These are phyloP conservation scores for Fusarium torreyae DNA, from an alignment of 2,329 filamentous ascomycete species.

Conservation along the genomic window DNA sequence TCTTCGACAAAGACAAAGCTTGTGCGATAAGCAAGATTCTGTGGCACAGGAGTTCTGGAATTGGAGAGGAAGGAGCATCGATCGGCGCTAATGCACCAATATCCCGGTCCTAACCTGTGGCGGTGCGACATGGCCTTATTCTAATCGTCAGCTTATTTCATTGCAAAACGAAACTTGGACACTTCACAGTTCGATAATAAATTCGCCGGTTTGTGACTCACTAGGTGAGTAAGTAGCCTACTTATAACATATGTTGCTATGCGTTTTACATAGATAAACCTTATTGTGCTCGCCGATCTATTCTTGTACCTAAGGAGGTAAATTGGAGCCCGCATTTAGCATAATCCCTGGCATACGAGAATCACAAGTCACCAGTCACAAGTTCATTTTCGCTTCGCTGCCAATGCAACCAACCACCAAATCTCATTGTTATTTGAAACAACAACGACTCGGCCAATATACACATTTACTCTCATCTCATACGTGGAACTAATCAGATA, in stretches of 20 bases:
- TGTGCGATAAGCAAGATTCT: conserved; percentile 12
- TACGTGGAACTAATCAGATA: neutral
- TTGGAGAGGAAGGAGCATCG: conserved; percentile 40
- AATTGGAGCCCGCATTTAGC: conserved; percentile 8
- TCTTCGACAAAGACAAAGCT: conserved; percentile 9
- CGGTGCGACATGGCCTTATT: conserved; percentile 50
- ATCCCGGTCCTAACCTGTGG: conserved; percentile 52
- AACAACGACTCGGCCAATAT: too few species aligned
- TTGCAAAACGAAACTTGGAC: conserved; percentile 2
- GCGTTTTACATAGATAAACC: too few species aligned
- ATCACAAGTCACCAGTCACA: neutral
- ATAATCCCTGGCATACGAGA: conserved; percentile 14
- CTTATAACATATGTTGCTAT: too few species aligned
- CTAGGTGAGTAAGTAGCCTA: too few species aligned
- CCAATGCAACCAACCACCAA: conserved; percentile 2
- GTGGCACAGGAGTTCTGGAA: conserved; percentile 47
- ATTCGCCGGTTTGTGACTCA: neutral
- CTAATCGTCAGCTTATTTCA: conserved; percentile 20
- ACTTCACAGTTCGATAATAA: neutral
- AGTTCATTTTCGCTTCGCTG: neutral
- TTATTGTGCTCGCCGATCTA: too few species aligned
- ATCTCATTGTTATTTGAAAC: neutral
- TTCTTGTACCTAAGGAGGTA: too few species aligned
- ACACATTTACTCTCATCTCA: neutral
- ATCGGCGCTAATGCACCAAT: conserved; percentile 56